Evolutionary conservation across 805 yeast species (phyloP), one percentile per base, ranked within the genome.

Genomic region (Candida verbasci): DNA sequence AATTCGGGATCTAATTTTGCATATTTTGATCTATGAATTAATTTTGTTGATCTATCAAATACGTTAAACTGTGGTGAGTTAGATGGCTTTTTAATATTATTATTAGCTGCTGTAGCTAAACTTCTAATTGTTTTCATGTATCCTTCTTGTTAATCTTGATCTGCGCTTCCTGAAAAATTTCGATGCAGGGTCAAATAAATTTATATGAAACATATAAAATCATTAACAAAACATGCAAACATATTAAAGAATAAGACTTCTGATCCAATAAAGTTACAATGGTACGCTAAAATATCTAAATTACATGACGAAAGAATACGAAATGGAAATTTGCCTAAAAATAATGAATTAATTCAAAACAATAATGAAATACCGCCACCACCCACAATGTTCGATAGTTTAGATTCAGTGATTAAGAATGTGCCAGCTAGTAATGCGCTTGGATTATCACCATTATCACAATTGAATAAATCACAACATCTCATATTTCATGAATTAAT

Each of bases 41-140:
- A 55, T 51, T 86, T 86, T 37, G 78, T 67, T 6, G 58, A 46
- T 28, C 93, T 58, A 55, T 84, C 83, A 56, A 86, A 86, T 8
- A 66, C 70, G 37, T 57, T 62, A 46, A 57, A 62, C 38, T 62
- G 67, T 29, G 48, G 55, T 34, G 49, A 44, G 15, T 33, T 44
- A 22, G 17, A 34, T 31, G 27, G 24, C 11, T 29, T 29, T 14
- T 29, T 29, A 10, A 28, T 24, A 11, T 36, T 36, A 10, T 55
- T 47, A 9, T 51, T 54, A 3, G 52, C 53, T 7, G 52, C 39
- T 14, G 66, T 56, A 17, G 65, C 65, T 23, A 58, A 43, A 18
- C 24, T 35, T 22, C 62, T 10, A 9, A 23, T 17, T 3, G 11
- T 14, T 26, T 6, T 4, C 16, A 12, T n/a, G n/a, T n/a, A n/a